A percentile compares a stretch with the other conserved stretches of the same genome.
Conservation (phyloP, 2,329 filamentous ascomycete genomes). For the Akanthomyces muscarius region DNA sequence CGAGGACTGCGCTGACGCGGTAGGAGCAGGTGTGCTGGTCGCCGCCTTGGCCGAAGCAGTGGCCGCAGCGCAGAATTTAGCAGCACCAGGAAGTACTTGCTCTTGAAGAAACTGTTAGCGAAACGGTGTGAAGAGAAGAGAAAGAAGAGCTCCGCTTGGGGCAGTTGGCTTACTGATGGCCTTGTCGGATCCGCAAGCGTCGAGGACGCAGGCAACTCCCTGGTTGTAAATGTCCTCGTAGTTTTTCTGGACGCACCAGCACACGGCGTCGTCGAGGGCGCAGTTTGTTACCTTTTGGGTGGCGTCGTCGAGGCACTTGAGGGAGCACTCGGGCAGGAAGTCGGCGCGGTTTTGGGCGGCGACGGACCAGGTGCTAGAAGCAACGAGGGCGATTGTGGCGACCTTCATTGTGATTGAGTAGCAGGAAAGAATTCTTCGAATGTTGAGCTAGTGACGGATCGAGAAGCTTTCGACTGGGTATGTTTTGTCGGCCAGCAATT, state of each 20-base stretch:
- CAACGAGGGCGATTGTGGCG: constrained; percentile 22
- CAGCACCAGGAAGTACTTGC: constrained; percentile 20
- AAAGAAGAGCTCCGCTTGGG: no score
- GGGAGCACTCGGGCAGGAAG: constrained; percentile 28
- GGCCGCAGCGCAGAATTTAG: constrained; percentile 20
- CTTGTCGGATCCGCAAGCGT: constrained; percentile 25
- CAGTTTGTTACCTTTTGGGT: constrained; percentile 25
- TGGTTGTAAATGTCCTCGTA: constrained; percentile 27
- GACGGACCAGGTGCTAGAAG: constrained; percentile 21
- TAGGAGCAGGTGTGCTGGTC: constrained; percentile 1
- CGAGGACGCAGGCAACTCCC: constrained; percentile 27
- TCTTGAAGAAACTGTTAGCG: background rate
- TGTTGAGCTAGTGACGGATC: background rate
- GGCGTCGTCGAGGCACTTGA: constrained; percentile 27
- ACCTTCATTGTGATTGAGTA: constrained; percentile 21
- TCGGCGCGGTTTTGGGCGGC: constrained; percentile 21
- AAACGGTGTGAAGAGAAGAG: no score
- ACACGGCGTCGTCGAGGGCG: constrained; percentile 23
- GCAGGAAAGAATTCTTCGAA: no score
- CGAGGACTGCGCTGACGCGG: constrained; percentile 14
- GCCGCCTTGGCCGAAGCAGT: constrained; percentile 15
- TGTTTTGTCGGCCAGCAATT: background rate
- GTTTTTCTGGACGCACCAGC: constrained; percentile 27
- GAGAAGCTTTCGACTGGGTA: no score
- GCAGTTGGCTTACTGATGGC: constrained; percentile 26